Conservation (phyloP, 2,329 filamentous ascomycete genomes). For the Xylariomycetidae sp. region DNA sequence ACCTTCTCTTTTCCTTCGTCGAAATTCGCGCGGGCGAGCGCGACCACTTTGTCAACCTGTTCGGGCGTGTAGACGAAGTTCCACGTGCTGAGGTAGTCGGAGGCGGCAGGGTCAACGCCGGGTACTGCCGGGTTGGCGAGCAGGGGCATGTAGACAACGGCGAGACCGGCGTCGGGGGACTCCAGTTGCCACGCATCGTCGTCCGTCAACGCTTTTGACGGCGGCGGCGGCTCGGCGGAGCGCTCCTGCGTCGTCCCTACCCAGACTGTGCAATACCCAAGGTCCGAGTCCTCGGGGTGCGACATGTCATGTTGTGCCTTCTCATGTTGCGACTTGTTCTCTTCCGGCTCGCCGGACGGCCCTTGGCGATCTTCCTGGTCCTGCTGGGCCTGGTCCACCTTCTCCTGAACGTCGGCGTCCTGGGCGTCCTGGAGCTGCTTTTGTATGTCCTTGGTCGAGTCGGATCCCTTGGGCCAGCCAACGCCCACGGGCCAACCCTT, state of each 20-base stretch:
- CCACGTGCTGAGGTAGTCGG: slow-evolving; percentile 91
- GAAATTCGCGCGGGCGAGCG: slow-evolving; percentile 80
- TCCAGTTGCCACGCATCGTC: slow-evolving; percentile 59
- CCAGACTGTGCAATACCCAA: slow-evolving; percentile 94
- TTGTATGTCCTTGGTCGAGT: slow-evolving; percentile 53
- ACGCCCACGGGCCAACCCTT: slow-evolving; percentile 92
- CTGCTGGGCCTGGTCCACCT: slow-evolving; percentile 53
- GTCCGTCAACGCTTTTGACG: slow-evolving; percentile 50
- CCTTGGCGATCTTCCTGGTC: slow-evolving; percentile 30
- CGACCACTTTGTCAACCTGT: slow-evolving; percentile 79
- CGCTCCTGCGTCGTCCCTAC: slow-evolving; percentile 78
- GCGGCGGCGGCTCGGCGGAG: slow-evolving; percentile 45
- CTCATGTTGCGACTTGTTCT: slow-evolving; percentile 18
- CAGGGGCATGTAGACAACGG: slow-evolving; percentile 86
- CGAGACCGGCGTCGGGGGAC: slow-evolving; percentile 74
- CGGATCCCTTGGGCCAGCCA: slow-evolving; percentile 74
- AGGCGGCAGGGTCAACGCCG: slow-evolving; percentile 74
- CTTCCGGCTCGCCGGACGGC: slow-evolving; percentile 9
- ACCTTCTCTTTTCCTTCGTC: slow-evolving; percentile 75
- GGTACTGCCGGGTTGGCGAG: slow-evolving; percentile 74
- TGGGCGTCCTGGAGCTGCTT: slow-evolving; percentile 64
- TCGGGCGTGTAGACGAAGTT: slow-evolving; percentile 94
- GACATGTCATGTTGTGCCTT: slow-evolving; percentile 35
- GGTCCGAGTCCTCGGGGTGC: slow-evolving; percentile 47
- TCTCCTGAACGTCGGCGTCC: slow-evolving; percentile 54